Evolutionary conservation across 164 flowering plant species (phyloP), one percentile per base, ranked within the genome.

Genomic region (Annona squamosa): DNA sequence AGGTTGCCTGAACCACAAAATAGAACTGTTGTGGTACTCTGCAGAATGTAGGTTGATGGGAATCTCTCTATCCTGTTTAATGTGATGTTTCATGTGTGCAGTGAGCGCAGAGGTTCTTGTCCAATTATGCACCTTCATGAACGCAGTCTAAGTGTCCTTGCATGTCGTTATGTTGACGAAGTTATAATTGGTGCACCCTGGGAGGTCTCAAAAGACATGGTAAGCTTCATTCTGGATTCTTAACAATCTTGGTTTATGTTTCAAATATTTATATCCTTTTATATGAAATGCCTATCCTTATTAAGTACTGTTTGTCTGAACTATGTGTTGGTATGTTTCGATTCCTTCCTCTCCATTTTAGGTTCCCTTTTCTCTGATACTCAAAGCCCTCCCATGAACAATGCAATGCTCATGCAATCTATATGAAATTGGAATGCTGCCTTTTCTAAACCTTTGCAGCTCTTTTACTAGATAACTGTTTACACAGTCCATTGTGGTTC

Each of bases 131-230:
- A 86, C 77, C 83, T 91, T 64, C 91, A 89, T 78, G 96, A 89
- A 71, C 90, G 96, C 45, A 87, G 93, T 76, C 91, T 91, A 65
- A 86, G 97, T 74, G 93, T 91, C 16, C 83, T 91, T 70, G 97
- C 87, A 67, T 91, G 97, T 80, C 93, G 93, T 12, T 88, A 89
- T 79, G 97, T 91, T 74, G 97, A 91, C 85, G 97, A 91, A 78
- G 87, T 91, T 67, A 87, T 91, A 76, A 89, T 91, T 65, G 97
- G 93, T 48, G 91, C 97, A 67, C 97, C 97, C 63, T 86, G 91
- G 93, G 89, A 84, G 76, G 82, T 91, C 48, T 79, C 93, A 3
- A 84, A 83, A 48, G 97, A 91, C 80, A 79, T 91, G 97, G 96
- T 77, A 43, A 71, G 46, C 19, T 37, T 7, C 10, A 44, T 19